These are phyloP conservation scores for Aspergillus uvarum DNA, from an alignment of 2,329 filamentous ascomycete genomes.

Conservation along the genomic window DNA sequence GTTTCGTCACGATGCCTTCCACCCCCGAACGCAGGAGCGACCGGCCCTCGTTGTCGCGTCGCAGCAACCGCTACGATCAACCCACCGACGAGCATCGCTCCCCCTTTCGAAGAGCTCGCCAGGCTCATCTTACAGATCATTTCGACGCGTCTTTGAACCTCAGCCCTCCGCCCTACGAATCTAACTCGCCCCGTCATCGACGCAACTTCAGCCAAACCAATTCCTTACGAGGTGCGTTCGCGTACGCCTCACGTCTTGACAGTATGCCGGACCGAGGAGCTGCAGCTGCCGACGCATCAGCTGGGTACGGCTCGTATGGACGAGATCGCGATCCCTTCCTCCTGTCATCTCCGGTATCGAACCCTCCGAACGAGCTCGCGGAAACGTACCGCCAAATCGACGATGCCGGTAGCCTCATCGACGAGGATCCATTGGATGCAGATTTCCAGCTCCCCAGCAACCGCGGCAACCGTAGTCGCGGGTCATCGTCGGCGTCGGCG, in stretches of 20 bases:
- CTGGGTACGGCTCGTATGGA: constrained; percentile 29
- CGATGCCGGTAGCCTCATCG: constrained; percentile 38
- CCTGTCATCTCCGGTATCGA: constrained; percentile 36
- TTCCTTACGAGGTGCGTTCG: constrained; percentile 42
- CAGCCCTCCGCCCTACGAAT: constrained; percentile 27
- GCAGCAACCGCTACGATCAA: constrained; percentile 20
- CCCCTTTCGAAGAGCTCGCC: constrained; percentile 33
- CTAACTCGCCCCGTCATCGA: constrained; percentile 31
- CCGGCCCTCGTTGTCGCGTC: constrained; percentile 32
- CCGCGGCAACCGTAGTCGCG: constrained; percentile 21
- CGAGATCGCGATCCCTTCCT: constrained; percentile 25
- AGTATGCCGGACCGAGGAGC: constrained; percentile 30
- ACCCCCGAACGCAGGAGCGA: constrained; percentile 31
- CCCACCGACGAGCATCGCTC: constrained; percentile 30
- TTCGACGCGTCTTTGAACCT: constrained; percentile 31
- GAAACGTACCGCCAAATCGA: constrained; percentile 43
- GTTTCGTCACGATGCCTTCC: constrained; percentile 30
- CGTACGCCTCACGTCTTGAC: constrained; percentile 31
- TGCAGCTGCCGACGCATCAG: constrained; percentile 15
- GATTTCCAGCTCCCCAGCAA: constrained; percentile 19
- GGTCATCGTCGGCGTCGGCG: constrained; percentile 27
- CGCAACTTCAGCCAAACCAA: constrained; percentile 37
- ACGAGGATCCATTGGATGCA: constrained; percentile 34
- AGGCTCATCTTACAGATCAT: constrained; percentile 27
- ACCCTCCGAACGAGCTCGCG: constrained; percentile 39